Conservation (phyloP, 306 rosid genomes). For the Vigna radiata region DNA sequence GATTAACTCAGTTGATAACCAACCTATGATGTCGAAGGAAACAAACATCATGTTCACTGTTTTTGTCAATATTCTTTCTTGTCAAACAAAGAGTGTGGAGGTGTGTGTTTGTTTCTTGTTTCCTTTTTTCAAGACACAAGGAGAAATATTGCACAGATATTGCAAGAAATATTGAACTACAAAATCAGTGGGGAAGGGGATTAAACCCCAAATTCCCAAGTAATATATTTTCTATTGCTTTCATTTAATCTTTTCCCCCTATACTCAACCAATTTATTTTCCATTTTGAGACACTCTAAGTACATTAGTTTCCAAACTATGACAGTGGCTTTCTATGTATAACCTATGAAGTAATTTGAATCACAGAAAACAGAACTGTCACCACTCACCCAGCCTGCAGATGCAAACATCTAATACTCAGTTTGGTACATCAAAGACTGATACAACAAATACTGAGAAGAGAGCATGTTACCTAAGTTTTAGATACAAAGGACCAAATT, state of each 20-base stretch:
- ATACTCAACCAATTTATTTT: conserved; percentile 38
- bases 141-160: no score
- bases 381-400: conserved; percentile 41
- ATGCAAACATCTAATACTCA: conserved; percentile 32
- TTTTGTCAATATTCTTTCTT: no score
- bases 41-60: no score
- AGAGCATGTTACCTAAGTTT: conserved; percentile 49
- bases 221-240: conserved; percentile 19
- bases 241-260: not conserved
- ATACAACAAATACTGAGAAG: not conserved
- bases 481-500: conserved; percentile 55
- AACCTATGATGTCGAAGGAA: no score
- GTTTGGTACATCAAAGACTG: conserved; percentile 27
- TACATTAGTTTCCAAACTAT: conserved; percentile 31
- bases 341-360: conserved; percentile 33
- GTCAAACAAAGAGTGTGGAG: no score
- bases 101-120: no score
- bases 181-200: conserved; percentile 32
- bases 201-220: conserved; percentile 28
- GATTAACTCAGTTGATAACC: no score
- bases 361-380: conserved; percentile 20
- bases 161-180: not conserved
- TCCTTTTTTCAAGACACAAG: no score
- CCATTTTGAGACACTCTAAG: conserved; percentile 29
- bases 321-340: conserved; percentile 45